Percentiles rank a stretch among this genome's conserved stretches.
Evolutionary conservation across 192 early-diverging fungal genomes (phyloP).

Genomic region (Kappamyces sp.): DNA sequence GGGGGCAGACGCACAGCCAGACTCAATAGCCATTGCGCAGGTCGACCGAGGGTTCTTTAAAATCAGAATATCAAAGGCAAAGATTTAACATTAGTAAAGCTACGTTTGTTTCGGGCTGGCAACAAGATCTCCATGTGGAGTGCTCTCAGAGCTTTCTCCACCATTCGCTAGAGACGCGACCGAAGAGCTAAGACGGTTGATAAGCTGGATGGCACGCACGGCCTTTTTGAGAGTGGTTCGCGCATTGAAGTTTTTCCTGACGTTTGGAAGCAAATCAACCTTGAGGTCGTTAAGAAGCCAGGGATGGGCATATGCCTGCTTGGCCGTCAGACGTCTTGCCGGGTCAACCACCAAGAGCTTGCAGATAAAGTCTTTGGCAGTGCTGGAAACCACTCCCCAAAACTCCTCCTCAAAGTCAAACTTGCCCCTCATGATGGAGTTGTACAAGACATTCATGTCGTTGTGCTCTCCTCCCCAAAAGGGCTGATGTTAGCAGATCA

Average conservation of each 20-base stretch:
- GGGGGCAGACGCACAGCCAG: too few relatives aligned
- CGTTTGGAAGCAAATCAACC: conserved; percentile 51
- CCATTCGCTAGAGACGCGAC: not conserved
- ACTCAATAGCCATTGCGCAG: too few relatives aligned
- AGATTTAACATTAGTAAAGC: too few relatives aligned
- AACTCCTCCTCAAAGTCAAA: conserved; percentile 57
- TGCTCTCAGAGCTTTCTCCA: too few relatives aligned
- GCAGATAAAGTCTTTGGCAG: conserved; percentile 70
- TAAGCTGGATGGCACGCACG: conserved; percentile 49
- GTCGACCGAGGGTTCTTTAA: too few relatives aligned
- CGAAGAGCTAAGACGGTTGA: conserved; percentile 23
- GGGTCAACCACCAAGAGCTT: conserved; percentile 64
- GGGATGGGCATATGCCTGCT: conserved; percentile 35
- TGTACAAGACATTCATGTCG: conserved; percentile 52
- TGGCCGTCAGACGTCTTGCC: conserved; percentile 48
- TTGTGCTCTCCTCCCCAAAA: conserved; percentile 39
- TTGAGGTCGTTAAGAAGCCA: conserved; percentile 33
- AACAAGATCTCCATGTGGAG: too few relatives aligned
- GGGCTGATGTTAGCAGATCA: conserved; percentile 13
- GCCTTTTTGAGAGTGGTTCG: conserved; percentile 63
- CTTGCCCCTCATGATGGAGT: conserved; percentile 60
- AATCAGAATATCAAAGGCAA: too few relatives aligned
- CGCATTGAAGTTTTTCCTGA: conserved; percentile 63
- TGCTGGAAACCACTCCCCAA: conserved; percentile 31
- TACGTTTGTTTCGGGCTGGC: too few relatives aligned